Conservation (phyloP, 2,329 filamentous ascomycete species). For the Cadophora sp. region DNA sequence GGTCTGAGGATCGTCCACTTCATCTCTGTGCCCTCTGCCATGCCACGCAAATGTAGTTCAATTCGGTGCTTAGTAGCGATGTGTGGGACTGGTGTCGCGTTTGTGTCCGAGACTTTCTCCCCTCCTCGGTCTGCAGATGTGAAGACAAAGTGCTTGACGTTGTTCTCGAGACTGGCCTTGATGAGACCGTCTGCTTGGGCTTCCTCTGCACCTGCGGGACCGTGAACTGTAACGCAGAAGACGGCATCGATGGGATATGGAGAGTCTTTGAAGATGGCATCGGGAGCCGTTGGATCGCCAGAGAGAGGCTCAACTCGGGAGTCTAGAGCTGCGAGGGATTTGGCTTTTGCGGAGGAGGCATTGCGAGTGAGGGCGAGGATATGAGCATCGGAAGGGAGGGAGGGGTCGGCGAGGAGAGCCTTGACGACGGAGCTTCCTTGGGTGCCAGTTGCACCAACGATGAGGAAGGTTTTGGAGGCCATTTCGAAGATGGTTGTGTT, state of each 20-base stretch:
- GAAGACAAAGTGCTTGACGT: conserved; percentile 68
- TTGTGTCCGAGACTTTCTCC: conserved; percentile 54
- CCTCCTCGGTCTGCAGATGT: conserved; percentile 69
- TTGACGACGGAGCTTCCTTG: conserved; percentile 47
- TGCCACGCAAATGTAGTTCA: conserved; percentile 62
- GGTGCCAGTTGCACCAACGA: conserved; percentile 47
- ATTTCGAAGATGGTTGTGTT: conserved; percentile 30
- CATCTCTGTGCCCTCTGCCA: conserved; percentile 49
- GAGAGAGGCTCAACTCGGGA: conserved; percentile 57
- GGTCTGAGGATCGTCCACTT: conserved; percentile 64
- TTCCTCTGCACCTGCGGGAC: conserved; percentile 50
- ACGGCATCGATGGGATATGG: conserved; percentile 57
- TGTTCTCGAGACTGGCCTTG: conserved; percentile 60
- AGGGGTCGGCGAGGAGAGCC: conserved; percentile 47
- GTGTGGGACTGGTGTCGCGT: conserved; percentile 64
- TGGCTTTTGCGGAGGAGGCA: conserved; percentile 55
- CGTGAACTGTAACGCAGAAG: conserved; percentile 54
- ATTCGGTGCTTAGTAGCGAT: conserved; percentile 68
- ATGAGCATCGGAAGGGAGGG: conserved; percentile 21
- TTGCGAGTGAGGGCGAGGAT: conserved; percentile 63
- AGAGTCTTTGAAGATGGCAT: conserved; percentile 55
- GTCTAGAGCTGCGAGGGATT: conserved; percentile 49
- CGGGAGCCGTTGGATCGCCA: conserved; percentile 57
- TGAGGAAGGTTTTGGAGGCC: conserved; percentile 46
- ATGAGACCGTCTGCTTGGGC: conserved; percentile 64